phyloP scores from a whole-genome alignment of 225 moss, liverwort and hornwort species.

The Marchantia paleacea region DNA sequence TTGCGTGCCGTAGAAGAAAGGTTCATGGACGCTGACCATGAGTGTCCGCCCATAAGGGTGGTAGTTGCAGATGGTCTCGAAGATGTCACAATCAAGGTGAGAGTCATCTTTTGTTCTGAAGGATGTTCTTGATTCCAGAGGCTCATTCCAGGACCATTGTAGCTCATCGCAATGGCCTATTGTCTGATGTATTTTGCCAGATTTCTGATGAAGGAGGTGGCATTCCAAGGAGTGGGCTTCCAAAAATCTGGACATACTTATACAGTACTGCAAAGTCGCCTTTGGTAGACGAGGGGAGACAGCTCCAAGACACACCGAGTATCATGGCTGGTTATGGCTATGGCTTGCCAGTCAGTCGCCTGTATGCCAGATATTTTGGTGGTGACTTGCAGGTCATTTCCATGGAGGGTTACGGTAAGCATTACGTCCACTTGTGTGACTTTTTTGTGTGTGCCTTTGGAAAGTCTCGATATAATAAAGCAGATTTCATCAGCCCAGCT shows the following conservation, averaged over 20 bases:
- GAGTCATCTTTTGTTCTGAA: not conserved
- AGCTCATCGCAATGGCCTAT: not conserved
- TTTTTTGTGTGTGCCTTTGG: too few relatives aligned
- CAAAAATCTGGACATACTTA: conserved; percentile 86
- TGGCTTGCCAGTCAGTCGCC: conserved; percentile 85
- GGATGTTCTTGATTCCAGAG: not conserved
- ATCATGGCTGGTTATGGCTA: conserved; percentile 96
- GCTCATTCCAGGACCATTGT: not conserved
- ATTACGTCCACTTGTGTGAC: too few relatives aligned
- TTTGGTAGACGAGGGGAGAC: conserved; percentile 41
- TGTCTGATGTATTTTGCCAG: conserved; percentile 30
- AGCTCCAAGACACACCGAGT: conserved; percentile 63
- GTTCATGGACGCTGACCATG: conserved; percentile 70
- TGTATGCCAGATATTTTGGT: conserved; percentile 89
- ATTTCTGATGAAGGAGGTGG: conserved; percentile 96
- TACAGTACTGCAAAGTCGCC: conserved; percentile 79
- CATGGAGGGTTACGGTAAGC: conserved; percentile 86
- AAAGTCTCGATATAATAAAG: too few relatives aligned
- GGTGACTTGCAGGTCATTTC: conserved; percentile 88
- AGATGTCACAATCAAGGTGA: conserved; percentile 84
- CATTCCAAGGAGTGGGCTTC: conserved; percentile 83
- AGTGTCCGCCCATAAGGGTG: conserved; percentile 76
- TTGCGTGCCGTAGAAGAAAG: conserved; percentile 88
- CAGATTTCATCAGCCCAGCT: too few relatives aligned
- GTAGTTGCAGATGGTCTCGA: conserved; percentile 86